These are phyloP conservation scores for Microbotryomycetes sp. DNA, from an alignment of 1,284 basidiomycete species.

Conservation along the genomic window DNA sequence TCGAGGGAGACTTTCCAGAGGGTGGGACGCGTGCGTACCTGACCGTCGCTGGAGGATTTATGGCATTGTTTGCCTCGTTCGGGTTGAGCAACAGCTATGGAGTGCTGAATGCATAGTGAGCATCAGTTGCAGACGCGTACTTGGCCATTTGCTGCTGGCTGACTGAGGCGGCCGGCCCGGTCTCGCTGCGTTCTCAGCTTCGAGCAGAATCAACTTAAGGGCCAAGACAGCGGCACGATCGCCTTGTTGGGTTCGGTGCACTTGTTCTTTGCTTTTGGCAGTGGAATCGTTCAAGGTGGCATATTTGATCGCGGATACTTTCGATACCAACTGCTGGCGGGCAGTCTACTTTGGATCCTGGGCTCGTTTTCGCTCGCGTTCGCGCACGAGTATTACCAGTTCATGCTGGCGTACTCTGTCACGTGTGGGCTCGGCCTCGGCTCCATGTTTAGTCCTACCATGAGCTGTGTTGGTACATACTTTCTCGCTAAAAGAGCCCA, in stretches of 20 bases:
- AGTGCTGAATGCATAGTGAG: background rate
- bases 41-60: conserved; percentile 10
- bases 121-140: background rate
- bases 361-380: conserved; percentile 22
- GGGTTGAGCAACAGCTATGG: background rate
- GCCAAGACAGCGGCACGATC: conserved; percentile 14
- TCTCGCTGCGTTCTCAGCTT: background rate
- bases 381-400: conserved; percentile 13
- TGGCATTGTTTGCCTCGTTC: conserved; percentile 19
- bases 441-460: conserved; percentile 2
- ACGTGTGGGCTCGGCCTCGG: conserved; percentile 7
- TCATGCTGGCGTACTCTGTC: conserved; percentile 24
- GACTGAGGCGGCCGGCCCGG: too few relatives aligned
- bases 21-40: conserved; percentile 18
- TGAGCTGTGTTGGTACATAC: conserved; percentile 14
- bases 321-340: conserved; percentile 24
- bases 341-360: conserved; percentile 20
- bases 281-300: conserved; percentile 17
- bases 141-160: background rate
- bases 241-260: conserved; percentile 24
- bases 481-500: conserved; percentile 5
- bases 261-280: conserved; percentile 26
- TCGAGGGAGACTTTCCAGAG: conserved; percentile 23
- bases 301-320: conserved; percentile 28
- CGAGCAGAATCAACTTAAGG: background rate